Conservation (phyloP, 2,329 filamentous ascomycete species). For the Botryotinia convoluta region DNA sequence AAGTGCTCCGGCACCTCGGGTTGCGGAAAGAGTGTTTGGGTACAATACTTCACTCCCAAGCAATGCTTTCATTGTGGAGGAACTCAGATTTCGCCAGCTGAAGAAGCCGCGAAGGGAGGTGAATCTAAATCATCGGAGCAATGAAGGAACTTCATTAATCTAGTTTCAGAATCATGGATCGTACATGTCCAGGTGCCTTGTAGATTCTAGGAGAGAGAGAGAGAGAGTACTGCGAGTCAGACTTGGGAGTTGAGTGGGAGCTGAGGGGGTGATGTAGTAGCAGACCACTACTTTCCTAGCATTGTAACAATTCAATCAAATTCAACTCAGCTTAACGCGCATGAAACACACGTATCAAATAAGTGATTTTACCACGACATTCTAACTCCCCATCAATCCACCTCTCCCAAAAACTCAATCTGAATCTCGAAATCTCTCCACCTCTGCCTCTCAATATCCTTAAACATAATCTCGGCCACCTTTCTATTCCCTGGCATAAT, state of each 20-base stretch:
- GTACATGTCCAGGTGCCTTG: neutral
- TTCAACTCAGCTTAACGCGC: too few relatives aligned
- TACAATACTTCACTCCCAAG: neutral
- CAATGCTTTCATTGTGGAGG: neutral
- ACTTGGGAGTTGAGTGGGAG: neutral
- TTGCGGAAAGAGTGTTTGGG: neutral
- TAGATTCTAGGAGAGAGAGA: too few relatives aligned
- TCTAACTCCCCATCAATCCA: neutral
- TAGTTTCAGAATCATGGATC: neutral
- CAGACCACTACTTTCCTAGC: neutral
- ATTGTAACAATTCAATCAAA: too few relatives aligned
- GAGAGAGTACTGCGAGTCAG: neutral
- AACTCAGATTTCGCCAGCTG: neutral
- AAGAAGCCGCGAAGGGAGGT: neutral
- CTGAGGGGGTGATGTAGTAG: too few relatives aligned
- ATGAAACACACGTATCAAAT: neutral
- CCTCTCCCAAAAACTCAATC: neutral
- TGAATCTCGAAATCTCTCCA: slow-evolving; percentile 7
- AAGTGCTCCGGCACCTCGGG: neutral
- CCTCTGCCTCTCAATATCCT: neutral
- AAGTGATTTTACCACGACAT: neutral
- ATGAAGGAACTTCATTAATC: too few relatives aligned
- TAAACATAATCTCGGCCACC: neutral
- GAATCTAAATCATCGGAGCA: too few relatives aligned
- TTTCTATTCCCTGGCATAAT: neutral